A percentile compares a stretch with the other conserved stretches of the same genome.
Evolutionary conservation across 2,329 filamentous ascomycete species (phyloP).

Genomic region (Dactylellina leptospora): DNA sequence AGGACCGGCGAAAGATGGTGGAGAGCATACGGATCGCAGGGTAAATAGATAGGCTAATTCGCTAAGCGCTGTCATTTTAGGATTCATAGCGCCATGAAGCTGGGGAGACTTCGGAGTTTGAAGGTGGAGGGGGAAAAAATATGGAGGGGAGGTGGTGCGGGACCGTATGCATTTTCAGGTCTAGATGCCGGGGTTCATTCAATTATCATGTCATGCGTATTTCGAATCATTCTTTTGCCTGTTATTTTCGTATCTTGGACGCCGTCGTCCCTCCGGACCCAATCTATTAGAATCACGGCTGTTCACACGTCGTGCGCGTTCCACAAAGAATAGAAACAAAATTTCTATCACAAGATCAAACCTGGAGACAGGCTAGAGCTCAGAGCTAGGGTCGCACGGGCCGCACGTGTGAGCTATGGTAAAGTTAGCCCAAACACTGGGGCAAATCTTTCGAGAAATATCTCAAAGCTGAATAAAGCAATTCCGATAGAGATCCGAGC

Average conservation of each 20-base stretch:
- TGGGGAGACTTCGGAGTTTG: conserved; percentile 54
- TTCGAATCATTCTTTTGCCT: neutral
- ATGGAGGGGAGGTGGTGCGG: conserved; percentile 2
- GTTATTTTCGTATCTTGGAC: neutral
- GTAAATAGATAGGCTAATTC: conserved; percentile 50
- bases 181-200: neutral
- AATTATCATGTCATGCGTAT: neutral
- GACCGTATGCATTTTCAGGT: no score
- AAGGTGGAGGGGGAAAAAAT: conserved; percentile 47
- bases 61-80: conserved; percentile 53
- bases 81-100: conserved; percentile 48
- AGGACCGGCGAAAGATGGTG: conserved; percentile 52
- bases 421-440: no score
- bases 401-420: no score
- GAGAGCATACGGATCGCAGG: conserved; percentile 34
- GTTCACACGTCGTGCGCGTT: no score
- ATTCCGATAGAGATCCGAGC: neutral
- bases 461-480: no score
- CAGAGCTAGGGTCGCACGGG: no score
- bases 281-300: neutral
- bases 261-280: conserved; percentile 7
- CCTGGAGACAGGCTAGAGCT: no score
- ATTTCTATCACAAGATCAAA: neutral
- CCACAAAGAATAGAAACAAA: no score
- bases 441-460: no score